phyloP scores from a whole-genome alignment of 306 rosid species.

The Lablab purpureus region DNA sequence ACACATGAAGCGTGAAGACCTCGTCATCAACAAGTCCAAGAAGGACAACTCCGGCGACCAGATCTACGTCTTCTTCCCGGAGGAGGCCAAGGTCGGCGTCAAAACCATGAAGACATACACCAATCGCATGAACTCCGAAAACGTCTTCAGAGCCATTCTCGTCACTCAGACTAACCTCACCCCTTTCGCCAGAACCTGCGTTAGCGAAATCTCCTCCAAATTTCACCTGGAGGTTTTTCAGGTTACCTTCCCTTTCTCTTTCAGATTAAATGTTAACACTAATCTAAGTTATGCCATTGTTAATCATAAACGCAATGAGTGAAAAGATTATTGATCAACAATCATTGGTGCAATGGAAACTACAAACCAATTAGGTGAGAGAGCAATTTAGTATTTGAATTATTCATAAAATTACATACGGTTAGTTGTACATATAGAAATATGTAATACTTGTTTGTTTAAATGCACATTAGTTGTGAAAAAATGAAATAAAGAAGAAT shows the following conservation, averaged over 20 bases:
- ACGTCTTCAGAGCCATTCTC: conserved; percentile 69
- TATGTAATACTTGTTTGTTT: no score
- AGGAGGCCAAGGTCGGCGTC: conserved; percentile 68
- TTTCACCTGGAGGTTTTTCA: conserved; percentile 81
- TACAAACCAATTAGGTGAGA: no score
- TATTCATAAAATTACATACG: no score
- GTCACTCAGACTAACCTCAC: conserved; percentile 71
- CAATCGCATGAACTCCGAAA: conserved; percentile 74
- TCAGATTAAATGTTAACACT: no score
- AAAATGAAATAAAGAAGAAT: no score
- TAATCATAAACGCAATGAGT: no score
- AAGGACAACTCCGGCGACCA: conserved; percentile 58
- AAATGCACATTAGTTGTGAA: no score
- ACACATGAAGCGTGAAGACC: conserved; percentile 74
- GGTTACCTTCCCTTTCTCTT: conserved; percentile 31
- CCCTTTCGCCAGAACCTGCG: conserved; percentile 53
- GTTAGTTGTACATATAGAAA: no score
- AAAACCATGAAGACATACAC: conserved; percentile 62
- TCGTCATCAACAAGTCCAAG: conserved; percentile 64
- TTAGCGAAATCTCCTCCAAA: conserved; percentile 59
- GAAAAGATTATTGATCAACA: no score
- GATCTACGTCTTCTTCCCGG: conserved; percentile 81
- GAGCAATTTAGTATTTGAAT: no score
- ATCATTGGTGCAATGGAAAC: no score
- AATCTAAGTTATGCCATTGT: no score